Base-by-base conservation (phyloP, 1,139 yeast genomes). In the Protomyces gravidus region DNA sequence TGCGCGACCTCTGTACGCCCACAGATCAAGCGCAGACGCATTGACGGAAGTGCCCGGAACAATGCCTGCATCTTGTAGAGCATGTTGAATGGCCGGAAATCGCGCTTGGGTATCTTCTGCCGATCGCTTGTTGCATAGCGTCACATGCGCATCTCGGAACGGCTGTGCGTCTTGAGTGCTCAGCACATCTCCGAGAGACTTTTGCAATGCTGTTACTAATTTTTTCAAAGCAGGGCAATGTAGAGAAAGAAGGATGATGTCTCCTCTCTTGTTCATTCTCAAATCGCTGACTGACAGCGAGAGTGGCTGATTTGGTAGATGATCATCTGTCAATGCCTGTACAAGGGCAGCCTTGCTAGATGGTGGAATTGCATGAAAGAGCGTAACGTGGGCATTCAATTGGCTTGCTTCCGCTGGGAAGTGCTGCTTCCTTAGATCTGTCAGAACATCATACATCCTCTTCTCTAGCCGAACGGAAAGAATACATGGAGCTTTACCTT, bases 351-450 rank as follows among this genome's bases (percentile, higher is more conserved):
- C 3, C 5, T 28, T 45, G n/a, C 32, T 28, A 21, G 19, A 21
- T 5, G 46, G 21, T 3, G 56, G 56, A 11, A 52, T 36, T 4
- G 56, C 49, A 45, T 52, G 56, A 17, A 52, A 48, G 13, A 52
- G 19, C 17, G 56, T 45, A n/a, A 52, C 19, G 19, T 52, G 56
- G 9, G 56, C 56, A 11, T 45, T 50, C 13, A 52, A 50, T 17
- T 52, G 30, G 56, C 46, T 52, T 32, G 45, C 50, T 23, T 17
- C 21, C n/a, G 42, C 28, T 32, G 56, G 56, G 21, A 52, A 52
- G 13, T 52, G 45, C 4, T n/a, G 45, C 50, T 45, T 42, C 9
- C 56, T 30, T 7, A 52, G 42, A 6, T 9, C 27, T 3, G 56
- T 52, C 26, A 52, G 42, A n/a, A 25, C 28, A 6, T 17, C 42